Percentiles rank a stretch among this genome's conserved stretches.
These are phyloP conservation scores for Austropuccinia psidii DNA, from an alignment of 1,284 basidiomycete genomes.

Conservation along the genomic window DNA sequence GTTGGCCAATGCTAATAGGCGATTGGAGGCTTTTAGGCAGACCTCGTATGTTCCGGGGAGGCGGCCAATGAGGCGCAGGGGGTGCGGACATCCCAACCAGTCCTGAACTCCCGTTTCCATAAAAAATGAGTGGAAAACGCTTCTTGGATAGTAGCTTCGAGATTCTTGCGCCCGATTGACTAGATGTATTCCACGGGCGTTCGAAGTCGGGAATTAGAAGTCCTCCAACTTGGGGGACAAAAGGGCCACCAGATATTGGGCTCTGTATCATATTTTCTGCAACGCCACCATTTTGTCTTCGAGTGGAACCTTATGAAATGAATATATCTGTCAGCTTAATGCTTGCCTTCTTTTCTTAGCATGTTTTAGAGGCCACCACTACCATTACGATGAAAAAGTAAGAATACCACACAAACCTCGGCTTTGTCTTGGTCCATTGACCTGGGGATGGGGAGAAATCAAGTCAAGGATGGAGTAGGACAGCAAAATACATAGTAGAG, in stretches of 20 bases:
- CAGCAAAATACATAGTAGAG: slow-evolving; percentile 1
- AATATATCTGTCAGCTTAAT: neutral
- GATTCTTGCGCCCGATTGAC: slow-evolving; percentile 1
- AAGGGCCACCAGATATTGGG: slow-evolving; percentile 10
- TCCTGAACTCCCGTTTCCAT: neutral
- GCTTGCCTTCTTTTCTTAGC: neutral
- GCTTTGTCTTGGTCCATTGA: too few relatives aligned
- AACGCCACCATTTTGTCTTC: neutral
- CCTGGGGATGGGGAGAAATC: neutral
- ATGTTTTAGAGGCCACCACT: too few relatives aligned
- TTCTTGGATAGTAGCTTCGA: slow-evolving; percentile 7
- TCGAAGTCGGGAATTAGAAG: neutral
- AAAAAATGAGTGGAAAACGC: slow-evolving; percentile 14
- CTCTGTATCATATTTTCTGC: neutral
- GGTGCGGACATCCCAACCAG: slow-evolving; percentile 23
- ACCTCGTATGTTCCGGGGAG: neutral
- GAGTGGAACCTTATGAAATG: neutral
- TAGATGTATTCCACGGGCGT: slow-evolving; percentile 30
- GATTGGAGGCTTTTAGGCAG: slow-evolving; percentile 4
- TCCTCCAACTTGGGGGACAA: neutral
- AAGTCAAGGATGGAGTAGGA: slow-evolving; percentile 7
- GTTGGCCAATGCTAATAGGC: slow-evolving; percentile 12
- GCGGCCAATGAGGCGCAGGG: slow-evolving; percentile 15
- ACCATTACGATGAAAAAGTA: too few relatives aligned
- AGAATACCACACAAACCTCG: too few relatives aligned